Percentiles rank a stretch among this genome's conserved stretches.
Evolutionary conservation across 2,329 filamentous ascomycete species (phyloP).

Genomic region (Fusarium subglutinans): DNA sequence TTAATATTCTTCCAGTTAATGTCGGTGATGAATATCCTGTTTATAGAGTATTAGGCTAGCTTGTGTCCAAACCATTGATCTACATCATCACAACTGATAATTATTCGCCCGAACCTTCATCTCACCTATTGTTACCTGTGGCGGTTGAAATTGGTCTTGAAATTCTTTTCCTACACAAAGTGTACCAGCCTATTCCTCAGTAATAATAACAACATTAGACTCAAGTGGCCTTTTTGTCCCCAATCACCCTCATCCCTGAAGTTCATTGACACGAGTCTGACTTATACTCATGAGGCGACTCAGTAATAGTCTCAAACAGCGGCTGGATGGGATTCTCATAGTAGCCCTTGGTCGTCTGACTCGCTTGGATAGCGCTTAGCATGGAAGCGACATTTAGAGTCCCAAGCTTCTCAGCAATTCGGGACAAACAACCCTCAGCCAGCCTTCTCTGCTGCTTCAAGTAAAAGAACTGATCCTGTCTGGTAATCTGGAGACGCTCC

Average conservation of each 20-base stretch:
- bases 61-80: neutral
- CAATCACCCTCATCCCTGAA: rapidly evolving
- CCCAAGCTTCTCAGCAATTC: neutral
- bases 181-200: rapidly evolving
- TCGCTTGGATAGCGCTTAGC: neutral
- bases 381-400: neutral
- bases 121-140: too few relatives aligned
- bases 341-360: rapidly evolving
- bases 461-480: neutral
- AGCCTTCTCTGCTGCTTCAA: neutral
- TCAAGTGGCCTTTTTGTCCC: rapidly evolving
- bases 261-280: rapidly evolving
- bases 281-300: neutral
- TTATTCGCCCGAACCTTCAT: too few relatives aligned
- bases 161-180: too few relatives aligned
- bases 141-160: rapidly evolving
- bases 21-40: constrained; percentile 44
- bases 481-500: too few relatives aligned
- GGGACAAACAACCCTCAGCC: neutral
- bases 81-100: too few relatives aligned
- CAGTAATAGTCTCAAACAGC: neutral
- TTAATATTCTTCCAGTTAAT: constrained; percentile 37
- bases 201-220: rapidly evolving
- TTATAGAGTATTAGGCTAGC: constrained; percentile 33
- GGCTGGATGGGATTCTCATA: neutral